Conservation (phyloP, 805 yeast species). For the Sporopachydermia quercuum region DNA sequence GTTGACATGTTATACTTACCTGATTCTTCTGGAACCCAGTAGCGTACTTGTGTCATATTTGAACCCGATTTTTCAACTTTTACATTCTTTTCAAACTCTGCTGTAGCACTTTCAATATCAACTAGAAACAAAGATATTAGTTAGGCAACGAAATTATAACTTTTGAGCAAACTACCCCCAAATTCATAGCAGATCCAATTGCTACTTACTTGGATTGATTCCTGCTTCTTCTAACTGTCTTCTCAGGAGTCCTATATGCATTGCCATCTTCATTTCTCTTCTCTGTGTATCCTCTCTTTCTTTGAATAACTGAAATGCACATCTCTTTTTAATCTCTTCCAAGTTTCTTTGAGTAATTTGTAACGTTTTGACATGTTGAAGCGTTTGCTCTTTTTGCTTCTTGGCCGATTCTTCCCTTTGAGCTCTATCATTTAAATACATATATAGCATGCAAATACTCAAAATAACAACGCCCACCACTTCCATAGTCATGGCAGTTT, state of each 20-base stretch:
- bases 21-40: conserved; percentile 43
- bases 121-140: conserved; percentile 10
- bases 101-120: conserved; percentile 34
- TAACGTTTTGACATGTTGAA: conserved; percentile 18
- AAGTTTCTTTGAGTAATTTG: conserved; percentile 30
- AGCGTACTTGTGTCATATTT: conserved; percentile 36
- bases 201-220: conserved; percentile 27
- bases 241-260: conserved; percentile 52
- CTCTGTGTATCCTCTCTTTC: conserved; percentile 33
- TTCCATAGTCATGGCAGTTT: neutral
- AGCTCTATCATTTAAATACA: conserved; percentile 3
- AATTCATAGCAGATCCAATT: too few relatives aligned
- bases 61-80: conserved; percentile 40
- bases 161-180: too few relatives aligned
- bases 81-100: conserved; percentile 43
- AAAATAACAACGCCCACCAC: neutral
- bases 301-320: conserved; percentile 35
- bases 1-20: too few relatives aligned
- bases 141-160: neutral
- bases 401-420: conserved; percentile 11
- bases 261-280: conserved; percentile 42
- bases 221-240: conserved; percentile 46
- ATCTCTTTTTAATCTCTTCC: conserved; percentile 33
- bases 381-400: conserved; percentile 18
- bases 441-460: neutral